phyloP scores from a whole-genome alignment of 176 grass and related monocot species.

The Rhynchospora tenuis region DNA sequence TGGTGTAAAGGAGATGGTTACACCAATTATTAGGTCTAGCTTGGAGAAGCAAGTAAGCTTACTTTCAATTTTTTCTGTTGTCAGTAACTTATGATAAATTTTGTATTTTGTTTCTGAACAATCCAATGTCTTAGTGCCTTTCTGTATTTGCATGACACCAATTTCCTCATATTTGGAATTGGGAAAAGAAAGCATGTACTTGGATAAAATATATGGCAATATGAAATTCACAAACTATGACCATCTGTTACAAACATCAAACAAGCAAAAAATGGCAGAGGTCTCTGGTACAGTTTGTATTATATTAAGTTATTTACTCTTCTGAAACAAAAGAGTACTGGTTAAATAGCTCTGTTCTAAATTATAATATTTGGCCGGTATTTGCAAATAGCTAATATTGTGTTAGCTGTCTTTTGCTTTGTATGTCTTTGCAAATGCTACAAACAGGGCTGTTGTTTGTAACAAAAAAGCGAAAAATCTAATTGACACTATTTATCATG shows the following conservation, averaged over 20 bases:
- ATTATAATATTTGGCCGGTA: no score
- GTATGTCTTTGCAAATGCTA: not conserved
- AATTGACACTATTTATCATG: not conserved
- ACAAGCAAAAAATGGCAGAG: not conserved
- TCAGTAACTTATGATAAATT: not conserved
- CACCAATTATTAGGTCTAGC: conserved; percentile 74
- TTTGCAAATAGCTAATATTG: not conserved
- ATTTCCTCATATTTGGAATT: not conserved
- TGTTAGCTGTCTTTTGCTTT: not conserved
- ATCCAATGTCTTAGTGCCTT: not conserved
- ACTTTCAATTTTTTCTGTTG: conserved; percentile 2
- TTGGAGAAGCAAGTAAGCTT: conserved; percentile 79
- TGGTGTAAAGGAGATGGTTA: conserved; percentile 75
- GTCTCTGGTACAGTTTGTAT: not conserved
- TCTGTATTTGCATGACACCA: not conserved
- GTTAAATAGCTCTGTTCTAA: not conserved
- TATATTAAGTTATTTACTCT: not conserved
- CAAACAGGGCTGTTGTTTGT: not conserved
- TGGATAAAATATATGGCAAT: not conserved
- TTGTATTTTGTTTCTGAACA: not conserved
- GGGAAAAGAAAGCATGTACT: not conserved
- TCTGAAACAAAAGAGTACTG: not conserved
- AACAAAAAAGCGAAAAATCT: not conserved
- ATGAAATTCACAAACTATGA: not conserved
- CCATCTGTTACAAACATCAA: not conserved